Percentiles rank a stretch among this genome's conserved stretches.
Conservation (phyloP, 2,329 filamentous ascomycete genomes). For the Verticillium dahliae region DNA sequence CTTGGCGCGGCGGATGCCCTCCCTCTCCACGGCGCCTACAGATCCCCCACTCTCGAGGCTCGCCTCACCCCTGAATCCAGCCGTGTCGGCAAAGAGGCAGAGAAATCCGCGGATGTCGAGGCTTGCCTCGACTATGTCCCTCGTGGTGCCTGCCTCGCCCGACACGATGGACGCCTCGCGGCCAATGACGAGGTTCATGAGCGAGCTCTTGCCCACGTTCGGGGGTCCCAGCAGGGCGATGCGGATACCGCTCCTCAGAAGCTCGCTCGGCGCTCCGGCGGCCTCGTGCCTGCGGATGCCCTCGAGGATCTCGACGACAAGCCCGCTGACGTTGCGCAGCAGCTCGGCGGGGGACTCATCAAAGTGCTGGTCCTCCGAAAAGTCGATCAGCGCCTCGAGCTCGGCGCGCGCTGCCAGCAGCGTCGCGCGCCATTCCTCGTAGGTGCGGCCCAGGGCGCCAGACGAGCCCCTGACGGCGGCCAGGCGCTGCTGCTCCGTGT, state of each 20-base stretch:
- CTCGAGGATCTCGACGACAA: conserved; percentile 54
- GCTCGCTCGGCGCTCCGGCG: conserved; percentile 75
- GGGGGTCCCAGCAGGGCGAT: conserved; percentile 85
- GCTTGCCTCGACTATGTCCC: conserved; percentile 88
- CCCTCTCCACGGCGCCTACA: conserved; percentile 73
- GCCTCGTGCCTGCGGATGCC: conserved; percentile 64
- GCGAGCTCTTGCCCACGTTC: conserved; percentile 90
- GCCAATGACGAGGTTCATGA: conserved; percentile 85
- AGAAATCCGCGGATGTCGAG: conserved; percentile 86
- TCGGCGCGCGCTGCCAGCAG: conserved; percentile 80
- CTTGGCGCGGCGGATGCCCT: conserved; percentile 84
- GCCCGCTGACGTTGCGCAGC: conserved; percentile 58
- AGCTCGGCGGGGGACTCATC: conserved; percentile 76
- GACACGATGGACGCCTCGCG: conserved; percentile 94
- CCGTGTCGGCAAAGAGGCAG: conserved; percentile 92
- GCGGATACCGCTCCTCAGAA: conserved; percentile 77
- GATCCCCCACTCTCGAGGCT: conserved; percentile 13
- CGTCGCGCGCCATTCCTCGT: conserved; percentile 74
- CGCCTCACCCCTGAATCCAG: conserved; percentile 62
- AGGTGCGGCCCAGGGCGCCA: conserved; percentile 63
- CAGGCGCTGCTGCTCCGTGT: conserved; percentile 89
- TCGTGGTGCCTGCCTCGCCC: conserved; percentile 83
- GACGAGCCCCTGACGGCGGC: conserved; percentile 75
- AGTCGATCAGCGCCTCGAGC: conserved; percentile 93
- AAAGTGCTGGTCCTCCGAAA: conserved; percentile 95